These are phyloP conservation scores for Entomortierella beljakovae DNA, from an alignment of 192 early-diverging fungal species.

Conservation along the genomic window DNA sequence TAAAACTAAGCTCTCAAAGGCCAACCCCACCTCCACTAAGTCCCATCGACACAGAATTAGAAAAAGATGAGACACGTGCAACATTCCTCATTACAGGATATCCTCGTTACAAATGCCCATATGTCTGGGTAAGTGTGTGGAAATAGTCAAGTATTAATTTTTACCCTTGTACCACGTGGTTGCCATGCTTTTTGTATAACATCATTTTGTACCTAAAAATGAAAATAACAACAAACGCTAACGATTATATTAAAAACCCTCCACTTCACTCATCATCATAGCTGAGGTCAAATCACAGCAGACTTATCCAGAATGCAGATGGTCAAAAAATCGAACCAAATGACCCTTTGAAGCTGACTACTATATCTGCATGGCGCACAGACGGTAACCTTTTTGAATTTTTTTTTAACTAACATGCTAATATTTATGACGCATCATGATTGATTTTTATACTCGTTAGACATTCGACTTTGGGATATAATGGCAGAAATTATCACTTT, in stretches of 20 bases:
- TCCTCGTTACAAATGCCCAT: conserved; percentile 76
- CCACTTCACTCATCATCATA: conserved; percentile 19
- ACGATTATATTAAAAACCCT: not conserved
- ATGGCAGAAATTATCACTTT: conserved; percentile 75
- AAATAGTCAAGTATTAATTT: not conserved
- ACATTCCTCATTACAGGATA: conserved; percentile 78
- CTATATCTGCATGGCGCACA: conserved; percentile 72
- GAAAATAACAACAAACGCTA: not conserved
- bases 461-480: conserved; percentile 74
- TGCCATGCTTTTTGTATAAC: not conserved
- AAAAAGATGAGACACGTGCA: conserved; percentile 62
- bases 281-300: conserved; percentile 71
- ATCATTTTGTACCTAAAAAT: not conserved
- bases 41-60: conserved; percentile 54
- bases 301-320: conserved; percentile 58
- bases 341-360: conserved; percentile 71
- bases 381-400: conserved; percentile 43
- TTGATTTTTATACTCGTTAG: conserved; percentile 22
- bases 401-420: not conserved
- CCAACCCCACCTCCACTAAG: conserved; percentile 40
- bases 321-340: conserved; percentile 68
- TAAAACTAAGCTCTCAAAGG: conserved; percentile 27
- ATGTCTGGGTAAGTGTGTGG: conserved; percentile 72
- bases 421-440: not conserved
- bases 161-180: not conserved